A percentile compares a stretch with the other conserved stretches of the same genome.
These are phyloP conservation scores for Alloascoidea africana DNA, from an alignment of 805 yeast genomes.

Conservation along the genomic window DNA sequence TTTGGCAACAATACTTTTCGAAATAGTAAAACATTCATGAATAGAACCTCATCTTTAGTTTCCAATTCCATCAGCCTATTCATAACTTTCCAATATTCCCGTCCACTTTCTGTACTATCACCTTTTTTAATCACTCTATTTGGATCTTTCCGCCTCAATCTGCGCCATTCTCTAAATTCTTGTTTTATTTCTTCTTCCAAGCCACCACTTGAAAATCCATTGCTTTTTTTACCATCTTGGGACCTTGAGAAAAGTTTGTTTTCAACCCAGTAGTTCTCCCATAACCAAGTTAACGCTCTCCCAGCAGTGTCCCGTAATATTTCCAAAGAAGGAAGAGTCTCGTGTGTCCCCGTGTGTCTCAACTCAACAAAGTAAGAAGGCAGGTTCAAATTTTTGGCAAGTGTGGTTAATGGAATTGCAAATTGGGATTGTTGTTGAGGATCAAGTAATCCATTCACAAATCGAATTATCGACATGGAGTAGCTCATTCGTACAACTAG, in stretches of 20 bases:
- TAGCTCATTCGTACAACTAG: conserved; percentile 35
- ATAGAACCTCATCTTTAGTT: conserved; percentile 8
- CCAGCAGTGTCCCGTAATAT: conserved; percentile 45
- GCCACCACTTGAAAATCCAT: conserved; percentile 11
- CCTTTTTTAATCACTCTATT: conserved; percentile 24
- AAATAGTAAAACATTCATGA: conserved; percentile 15
- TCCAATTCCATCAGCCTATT: conserved; percentile 11
- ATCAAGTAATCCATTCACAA: conserved; percentile 85
- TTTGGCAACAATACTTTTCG: conserved; percentile 19
- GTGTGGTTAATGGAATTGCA: conserved; percentile 63
- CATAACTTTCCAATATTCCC: conserved; percentile 26
- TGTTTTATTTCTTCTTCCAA: conserved; percentile 16
- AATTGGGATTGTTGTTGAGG: conserved; percentile 66
- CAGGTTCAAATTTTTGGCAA: conserved; percentile 54
- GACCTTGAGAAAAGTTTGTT: conserved; percentile 5
- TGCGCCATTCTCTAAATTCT: conserved; percentile 30
- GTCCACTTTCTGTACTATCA: conserved; percentile 25
- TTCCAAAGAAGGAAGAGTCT: conserved; percentile 54
- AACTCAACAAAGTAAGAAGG: conserved; percentile 81
- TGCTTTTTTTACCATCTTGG: conserved; percentile 1
- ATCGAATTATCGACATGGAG: conserved; percentile 62
- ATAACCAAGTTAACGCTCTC: conserved; percentile 64
- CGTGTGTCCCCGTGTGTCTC: conserved; percentile 88
- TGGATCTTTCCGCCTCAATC: conserved; percentile 31
- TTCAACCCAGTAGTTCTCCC: conserved; percentile 52